Percentiles rank a stretch among this genome's conserved stretches.
Evolutionary conservation across 495 filamentous ascomycete genomes (phyloP).

Genomic region (Lepraria neglecta): DNA sequence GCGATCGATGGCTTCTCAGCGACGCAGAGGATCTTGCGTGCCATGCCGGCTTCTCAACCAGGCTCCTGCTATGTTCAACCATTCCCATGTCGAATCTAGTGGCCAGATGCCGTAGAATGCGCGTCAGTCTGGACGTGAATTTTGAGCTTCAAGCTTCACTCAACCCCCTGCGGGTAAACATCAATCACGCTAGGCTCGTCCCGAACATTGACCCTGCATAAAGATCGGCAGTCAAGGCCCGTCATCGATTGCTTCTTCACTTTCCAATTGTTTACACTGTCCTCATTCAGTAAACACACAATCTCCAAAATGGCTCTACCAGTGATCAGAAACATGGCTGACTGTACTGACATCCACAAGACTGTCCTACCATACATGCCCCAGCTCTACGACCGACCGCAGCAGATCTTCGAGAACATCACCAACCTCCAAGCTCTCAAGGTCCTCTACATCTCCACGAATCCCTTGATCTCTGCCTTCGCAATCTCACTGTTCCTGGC

Average conservation of each 20-base stretch:
- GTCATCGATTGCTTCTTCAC: background rate
- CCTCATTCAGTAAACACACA: background rate
- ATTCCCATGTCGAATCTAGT: conserved; percentile 8
- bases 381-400: conserved; percentile 68
- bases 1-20: conserved; percentile 97
- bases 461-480: conserved; percentile 74
- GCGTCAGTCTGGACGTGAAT: background rate
- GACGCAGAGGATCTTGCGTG: conserved; percentile 70
- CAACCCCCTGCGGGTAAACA: background rate
- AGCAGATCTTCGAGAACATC: conserved; percentile 51
- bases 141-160: background rate
- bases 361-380: conserved; percentile 69
- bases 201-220: conserved; percentile 8
- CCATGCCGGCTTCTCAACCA: conserved; percentile 27
- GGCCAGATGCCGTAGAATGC: background rate
- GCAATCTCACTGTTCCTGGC: conserved; percentile 63
- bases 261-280: background rate
- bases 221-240: background rate
- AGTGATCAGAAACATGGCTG: conserved; percentile 55
- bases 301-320: conserved; percentile 54
- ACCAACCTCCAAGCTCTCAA: conserved; percentile 50
- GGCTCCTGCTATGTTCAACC: background rate
- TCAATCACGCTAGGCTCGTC: conserved; percentile 12
- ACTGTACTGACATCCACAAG: conserved; percentile 64
- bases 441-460: conserved; percentile 75